Conservation (phyloP, 176 grass and related monocot genomes). For the Panicum miliaceum region DNA sequence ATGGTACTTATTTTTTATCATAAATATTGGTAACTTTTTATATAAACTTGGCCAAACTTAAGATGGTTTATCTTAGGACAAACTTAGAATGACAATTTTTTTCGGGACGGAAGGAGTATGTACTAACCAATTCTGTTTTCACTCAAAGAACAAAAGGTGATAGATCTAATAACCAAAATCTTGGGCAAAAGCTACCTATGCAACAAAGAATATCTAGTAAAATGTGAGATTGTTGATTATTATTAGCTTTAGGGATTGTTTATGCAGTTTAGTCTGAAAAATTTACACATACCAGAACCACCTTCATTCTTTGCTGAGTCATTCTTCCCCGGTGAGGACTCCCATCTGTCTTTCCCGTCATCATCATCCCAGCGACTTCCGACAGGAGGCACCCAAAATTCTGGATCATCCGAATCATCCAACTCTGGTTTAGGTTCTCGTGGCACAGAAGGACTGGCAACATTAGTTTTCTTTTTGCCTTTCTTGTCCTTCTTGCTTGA, state of each 20-base stretch:
- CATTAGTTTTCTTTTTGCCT: conserved; percentile 58
- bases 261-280: conserved; percentile 14
- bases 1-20: too few relatives aligned
- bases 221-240: neutral
- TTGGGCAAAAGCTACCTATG: neutral
- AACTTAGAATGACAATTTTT: too few relatives aligned
- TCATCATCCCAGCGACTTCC: conserved; percentile 86
- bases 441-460: conserved; percentile 42
- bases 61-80: too few relatives aligned
- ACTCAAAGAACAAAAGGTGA: neutral
- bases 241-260: neutral
- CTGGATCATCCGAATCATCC: conserved; percentile 57
- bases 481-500: conserved; percentile 55
- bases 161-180: conserved; percentile 29
- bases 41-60: too few relatives aligned
- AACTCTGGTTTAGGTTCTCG: conserved; percentile 49
- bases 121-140: neutral
- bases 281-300: conserved; percentile 34
- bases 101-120: neutral
- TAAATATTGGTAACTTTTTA: too few relatives aligned
- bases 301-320: conserved; percentile 39
- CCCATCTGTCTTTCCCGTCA: conserved; percentile 77
- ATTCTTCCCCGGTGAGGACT: conserved; percentile 41
- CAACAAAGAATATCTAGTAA: neutral
- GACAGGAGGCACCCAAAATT: conserved; percentile 83